A percentile compares a stretch with the other conserved stretches of the same genome.
phyloP scores from a whole-genome alignment of 371 early-diverging fungal genomes.

The Mortierella polycephala region DNA sequence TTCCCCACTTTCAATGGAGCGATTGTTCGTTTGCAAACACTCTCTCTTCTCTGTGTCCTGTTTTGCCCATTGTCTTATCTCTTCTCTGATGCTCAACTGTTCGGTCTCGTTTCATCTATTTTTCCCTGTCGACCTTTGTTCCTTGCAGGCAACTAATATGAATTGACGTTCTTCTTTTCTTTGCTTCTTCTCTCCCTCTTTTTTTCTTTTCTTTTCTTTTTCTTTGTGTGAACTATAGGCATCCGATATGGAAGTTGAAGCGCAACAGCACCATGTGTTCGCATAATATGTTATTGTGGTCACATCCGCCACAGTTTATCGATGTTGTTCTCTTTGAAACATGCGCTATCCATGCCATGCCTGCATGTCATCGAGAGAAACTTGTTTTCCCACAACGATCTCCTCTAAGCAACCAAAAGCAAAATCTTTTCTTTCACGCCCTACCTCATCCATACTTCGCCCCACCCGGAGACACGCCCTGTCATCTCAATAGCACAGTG shows the following conservation, averaged over 20 bases:
- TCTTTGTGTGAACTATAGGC: slow-evolving; percentile 3
- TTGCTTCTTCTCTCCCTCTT: background rate
- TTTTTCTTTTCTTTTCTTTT: background rate
- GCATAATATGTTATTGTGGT: background rate
- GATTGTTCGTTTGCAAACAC: background rate
- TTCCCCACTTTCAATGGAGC: too few species aligned
- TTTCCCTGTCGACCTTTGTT: slow-evolving; percentile 3
- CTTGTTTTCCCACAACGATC: too few species aligned
- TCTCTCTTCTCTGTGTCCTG: background rate
- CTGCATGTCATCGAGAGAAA: too few species aligned
- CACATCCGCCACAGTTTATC: background rate
- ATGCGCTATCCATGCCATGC: too few species aligned
- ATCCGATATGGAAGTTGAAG: slow-evolving; percentile 32
- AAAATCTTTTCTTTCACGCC: too few species aligned
- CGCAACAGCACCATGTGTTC: slow-evolving; percentile 1
- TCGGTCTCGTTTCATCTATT: background rate
- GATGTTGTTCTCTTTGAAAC: background rate
- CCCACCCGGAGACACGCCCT: too few species aligned
- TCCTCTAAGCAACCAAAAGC: too few species aligned
- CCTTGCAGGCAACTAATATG: background rate
- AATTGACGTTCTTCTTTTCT: background rate
- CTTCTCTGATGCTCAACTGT: too few species aligned
- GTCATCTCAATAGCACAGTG: too few species aligned
- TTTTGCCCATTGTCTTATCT: background rate
- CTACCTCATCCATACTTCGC: too few species aligned